Conservation (phyloP, 2,329 filamentous ascomycete species). For the Curvularia spicifera region DNA sequence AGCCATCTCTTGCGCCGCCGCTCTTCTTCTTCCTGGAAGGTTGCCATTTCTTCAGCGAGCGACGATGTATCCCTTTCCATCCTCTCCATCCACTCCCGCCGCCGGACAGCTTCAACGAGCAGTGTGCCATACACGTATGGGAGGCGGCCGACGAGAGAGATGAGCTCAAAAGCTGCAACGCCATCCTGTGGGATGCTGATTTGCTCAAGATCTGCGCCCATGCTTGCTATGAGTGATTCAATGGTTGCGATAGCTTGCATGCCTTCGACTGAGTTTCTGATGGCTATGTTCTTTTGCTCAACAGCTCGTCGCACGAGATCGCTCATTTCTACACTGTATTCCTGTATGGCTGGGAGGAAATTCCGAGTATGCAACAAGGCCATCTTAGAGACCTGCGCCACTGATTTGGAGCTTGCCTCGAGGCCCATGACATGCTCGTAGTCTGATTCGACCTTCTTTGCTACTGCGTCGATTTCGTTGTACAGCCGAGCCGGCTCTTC, state of each 20-base stretch:
- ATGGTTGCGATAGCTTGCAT: slow-evolving; percentile 85
- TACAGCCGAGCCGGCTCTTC: slow-evolving; percentile 73
- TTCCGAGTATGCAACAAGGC: slow-evolving; percentile 68
- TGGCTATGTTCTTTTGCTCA: slow-evolving; percentile 71
- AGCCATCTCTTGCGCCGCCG: slow-evolving; percentile 90
- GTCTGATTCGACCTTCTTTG: slow-evolving; percentile 85
- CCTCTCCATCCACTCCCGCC: slow-evolving; percentile 89
- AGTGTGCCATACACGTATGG: slow-evolving; percentile 91
- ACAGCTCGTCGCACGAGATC: slow-evolving; percentile 59
- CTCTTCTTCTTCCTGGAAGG: slow-evolving; percentile 90
- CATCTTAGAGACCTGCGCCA: slow-evolving; percentile 68
- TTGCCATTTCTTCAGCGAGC: slow-evolving; percentile 88
- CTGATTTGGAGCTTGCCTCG: slow-evolving; percentile 68
- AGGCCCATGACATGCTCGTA: slow-evolving; percentile 78
- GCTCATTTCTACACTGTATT: slow-evolving; percentile 64
- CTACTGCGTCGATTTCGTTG: slow-evolving; percentile 84
- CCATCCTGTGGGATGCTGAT: slow-evolving; percentile 78
- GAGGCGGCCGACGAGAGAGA: slow-evolving; percentile 80
- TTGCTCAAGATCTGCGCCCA: slow-evolving; percentile 74
- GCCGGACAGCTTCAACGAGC: slow-evolving; percentile 81
- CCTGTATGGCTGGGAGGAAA: slow-evolving; percentile 65
- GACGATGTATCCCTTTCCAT: slow-evolving; percentile 85
- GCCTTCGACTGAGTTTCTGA: slow-evolving; percentile 69
- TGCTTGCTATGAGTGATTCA: slow-evolving; percentile 73
- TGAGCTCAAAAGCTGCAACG: slow-evolving; percentile 77